Conservation (phyloP, 345 rosid species). For the Eucalyptus globulus region DNA sequence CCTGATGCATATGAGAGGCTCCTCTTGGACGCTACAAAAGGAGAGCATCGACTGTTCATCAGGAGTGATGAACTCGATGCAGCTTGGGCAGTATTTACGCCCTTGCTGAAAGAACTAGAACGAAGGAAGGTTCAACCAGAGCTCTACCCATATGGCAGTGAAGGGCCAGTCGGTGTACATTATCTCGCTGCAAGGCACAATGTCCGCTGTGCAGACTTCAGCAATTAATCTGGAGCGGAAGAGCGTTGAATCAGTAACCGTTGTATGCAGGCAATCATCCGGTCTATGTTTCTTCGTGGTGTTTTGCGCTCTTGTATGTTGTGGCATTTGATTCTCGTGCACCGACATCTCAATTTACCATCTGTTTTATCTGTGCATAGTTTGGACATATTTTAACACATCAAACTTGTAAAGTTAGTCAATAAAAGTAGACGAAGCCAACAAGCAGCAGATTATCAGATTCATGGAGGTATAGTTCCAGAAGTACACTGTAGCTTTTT, state of each 20-base stretch:
- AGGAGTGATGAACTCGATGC: slow-evolving; percentile 48
- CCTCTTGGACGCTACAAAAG: slow-evolving; percentile 28
- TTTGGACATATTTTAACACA: background rate
- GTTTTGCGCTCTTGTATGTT: background rate
- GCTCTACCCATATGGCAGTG: slow-evolving; percentile 32
- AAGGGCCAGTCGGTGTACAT: slow-evolving; percentile 39
- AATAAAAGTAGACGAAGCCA: background rate
- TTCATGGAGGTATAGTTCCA: background rate
- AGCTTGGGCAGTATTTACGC: slow-evolving; percentile 37
- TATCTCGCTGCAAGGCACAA: slow-evolving; percentile 35
- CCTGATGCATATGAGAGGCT: slow-evolving; percentile 47
- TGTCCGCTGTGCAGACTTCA: slow-evolving; percentile 25
- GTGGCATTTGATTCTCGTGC: background rate
- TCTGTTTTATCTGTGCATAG: background rate
- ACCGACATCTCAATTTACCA: background rate
- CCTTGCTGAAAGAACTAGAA: slow-evolving; percentile 26
- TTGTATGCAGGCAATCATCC: background rate
- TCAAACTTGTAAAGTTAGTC: background rate
- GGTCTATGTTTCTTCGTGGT: background rate
- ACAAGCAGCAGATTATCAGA: background rate
- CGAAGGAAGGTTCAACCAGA: slow-evolving; percentile 24
- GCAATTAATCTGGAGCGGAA: background rate
- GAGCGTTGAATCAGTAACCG: background rate
- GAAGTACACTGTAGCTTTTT: background rate
- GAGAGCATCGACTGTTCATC: slow-evolving; percentile 28